phyloP scores from a whole-genome alignment of 371 early-diverging fungal genomes.

The Parasitella parasitica region DNA sequence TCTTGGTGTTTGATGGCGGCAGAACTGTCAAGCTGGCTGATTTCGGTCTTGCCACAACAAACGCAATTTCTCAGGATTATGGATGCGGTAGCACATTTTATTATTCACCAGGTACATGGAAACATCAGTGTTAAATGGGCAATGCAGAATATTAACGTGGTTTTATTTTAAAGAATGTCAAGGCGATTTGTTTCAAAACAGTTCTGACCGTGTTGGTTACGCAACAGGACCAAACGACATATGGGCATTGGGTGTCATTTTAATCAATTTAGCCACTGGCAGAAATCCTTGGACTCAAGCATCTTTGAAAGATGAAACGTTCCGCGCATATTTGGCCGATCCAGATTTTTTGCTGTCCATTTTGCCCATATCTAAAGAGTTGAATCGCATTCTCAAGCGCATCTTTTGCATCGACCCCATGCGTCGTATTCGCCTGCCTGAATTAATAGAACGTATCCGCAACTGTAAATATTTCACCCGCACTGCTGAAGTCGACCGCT shows the following conservation, averaged over 20 bases:
- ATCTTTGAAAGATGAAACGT: constrained; percentile 69
- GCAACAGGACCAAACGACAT: constrained; percentile 80
- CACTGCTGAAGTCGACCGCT: constrained; percentile 33
- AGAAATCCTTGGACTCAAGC: constrained; percentile 85
- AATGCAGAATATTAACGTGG: background rate
- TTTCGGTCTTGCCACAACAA: constrained; percentile 89
- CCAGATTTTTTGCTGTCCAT: constrained; percentile 66
- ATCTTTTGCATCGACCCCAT: constrained; percentile 72
- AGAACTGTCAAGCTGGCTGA: constrained; percentile 81
- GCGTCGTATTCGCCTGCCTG: constrained; percentile 66
- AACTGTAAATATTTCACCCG: constrained; percentile 61
- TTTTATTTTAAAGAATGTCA: constrained; percentile 62
- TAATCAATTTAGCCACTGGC: constrained; percentile 75
- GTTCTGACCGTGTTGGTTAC: constrained; percentile 51
- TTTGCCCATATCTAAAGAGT: constrained; percentile 68
- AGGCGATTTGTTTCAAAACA: constrained; percentile 52
- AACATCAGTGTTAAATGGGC: background rate
- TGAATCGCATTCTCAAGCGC: constrained; percentile 70
- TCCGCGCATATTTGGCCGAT: constrained; percentile 61
- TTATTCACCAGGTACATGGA: constrained; percentile 90
- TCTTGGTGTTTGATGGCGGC: constrained; percentile 52
- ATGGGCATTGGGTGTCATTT: constrained; percentile 83
- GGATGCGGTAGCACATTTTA: constrained; percentile 93
- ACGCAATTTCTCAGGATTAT: constrained; percentile 70
- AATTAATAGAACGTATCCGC: constrained; percentile 59